A percentile compares a stretch with the other conserved stretches of the same genome.
phyloP scores from a whole-genome alignment of 2,329 filamentous ascomycete species.

The Sporothrix protearum region DNA sequence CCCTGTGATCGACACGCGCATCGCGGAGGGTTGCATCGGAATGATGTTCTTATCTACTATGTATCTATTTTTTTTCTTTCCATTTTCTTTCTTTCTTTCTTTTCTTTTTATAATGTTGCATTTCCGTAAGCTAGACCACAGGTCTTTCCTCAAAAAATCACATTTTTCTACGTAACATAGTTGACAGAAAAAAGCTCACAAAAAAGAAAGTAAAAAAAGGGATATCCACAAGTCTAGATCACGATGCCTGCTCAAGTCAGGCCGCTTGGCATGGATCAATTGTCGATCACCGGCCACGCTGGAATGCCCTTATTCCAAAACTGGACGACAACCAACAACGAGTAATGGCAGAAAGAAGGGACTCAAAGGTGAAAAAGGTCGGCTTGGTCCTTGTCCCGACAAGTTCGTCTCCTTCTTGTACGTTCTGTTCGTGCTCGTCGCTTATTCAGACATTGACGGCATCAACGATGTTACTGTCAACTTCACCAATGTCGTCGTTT shows the following conservation, averaged over 20 bases:
- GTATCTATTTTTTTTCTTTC: too few relatives aligned
- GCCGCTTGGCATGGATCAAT: background rate
- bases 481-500: background rate
- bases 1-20: background rate
- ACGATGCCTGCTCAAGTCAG: background rate
- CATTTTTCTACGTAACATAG: background rate
- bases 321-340: background rate
- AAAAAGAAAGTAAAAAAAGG: background rate
- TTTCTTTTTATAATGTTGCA: background rate
- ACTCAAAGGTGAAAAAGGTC: background rate
- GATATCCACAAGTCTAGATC: background rate
- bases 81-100: too few relatives aligned
- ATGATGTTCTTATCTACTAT: background rate
- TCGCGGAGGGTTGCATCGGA: background rate
- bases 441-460: background rate
- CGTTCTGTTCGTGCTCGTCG: background rate
- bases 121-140: background rate
- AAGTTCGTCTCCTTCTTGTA: background rate
- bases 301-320: background rate
- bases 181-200: background rate
- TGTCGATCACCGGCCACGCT: background rate
- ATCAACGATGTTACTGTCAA: too few relatives aligned
- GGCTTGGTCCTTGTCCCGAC: background rate
- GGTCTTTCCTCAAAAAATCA: background rate
- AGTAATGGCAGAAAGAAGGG: background rate